Conservation (phyloP, 1,284 basidiomycete species). For the Microstroma glucosiphilum region DNA sequence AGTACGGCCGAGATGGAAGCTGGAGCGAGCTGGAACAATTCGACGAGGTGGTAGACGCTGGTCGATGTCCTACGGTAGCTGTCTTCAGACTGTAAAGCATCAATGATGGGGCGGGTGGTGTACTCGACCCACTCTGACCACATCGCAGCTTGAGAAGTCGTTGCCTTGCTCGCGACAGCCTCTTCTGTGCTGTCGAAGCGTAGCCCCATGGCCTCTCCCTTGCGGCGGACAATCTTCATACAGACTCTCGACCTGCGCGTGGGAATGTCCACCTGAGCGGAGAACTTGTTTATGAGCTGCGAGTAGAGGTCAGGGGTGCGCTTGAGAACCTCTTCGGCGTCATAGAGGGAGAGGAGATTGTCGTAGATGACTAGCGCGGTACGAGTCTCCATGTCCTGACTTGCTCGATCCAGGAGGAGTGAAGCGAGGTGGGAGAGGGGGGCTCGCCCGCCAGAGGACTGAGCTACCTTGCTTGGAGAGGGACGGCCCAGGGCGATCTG, state of each 20-base stretch:
- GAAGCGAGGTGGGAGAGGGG: slow-evolving; percentile 6
- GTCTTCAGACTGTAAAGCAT: neutral
- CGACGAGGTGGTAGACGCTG: neutral
- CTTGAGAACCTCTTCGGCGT: neutral
- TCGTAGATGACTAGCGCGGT: slow-evolving; percentile 2
- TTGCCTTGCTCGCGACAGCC: neutral
- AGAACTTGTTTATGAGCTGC: neutral
- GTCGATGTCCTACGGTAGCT: neutral
- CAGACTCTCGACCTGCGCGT: slow-evolving; percentile 2
- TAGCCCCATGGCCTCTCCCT: neutral
- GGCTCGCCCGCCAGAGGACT: neutral
- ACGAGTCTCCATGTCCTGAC: neutral
- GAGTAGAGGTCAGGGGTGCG: neutral
- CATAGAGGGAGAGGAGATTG: neutral
- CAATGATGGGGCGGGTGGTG: neutral
- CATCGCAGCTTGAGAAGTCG: neutral
- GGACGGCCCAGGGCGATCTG: neutral
- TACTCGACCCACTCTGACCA: neutral
- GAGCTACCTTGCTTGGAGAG: neutral
- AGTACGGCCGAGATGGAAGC: neutral
- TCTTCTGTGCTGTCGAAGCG: neutral
- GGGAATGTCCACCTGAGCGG: neutral
- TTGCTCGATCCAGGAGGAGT: neutral
- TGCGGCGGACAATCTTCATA: neutral
- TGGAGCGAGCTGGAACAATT: slow-evolving; percentile 2